Percentiles rank a stretch among this genome's conserved stretches.
Conservation (phyloP, 176 grass and related monocot genomes). For the Oryza glaberrima region DNA sequence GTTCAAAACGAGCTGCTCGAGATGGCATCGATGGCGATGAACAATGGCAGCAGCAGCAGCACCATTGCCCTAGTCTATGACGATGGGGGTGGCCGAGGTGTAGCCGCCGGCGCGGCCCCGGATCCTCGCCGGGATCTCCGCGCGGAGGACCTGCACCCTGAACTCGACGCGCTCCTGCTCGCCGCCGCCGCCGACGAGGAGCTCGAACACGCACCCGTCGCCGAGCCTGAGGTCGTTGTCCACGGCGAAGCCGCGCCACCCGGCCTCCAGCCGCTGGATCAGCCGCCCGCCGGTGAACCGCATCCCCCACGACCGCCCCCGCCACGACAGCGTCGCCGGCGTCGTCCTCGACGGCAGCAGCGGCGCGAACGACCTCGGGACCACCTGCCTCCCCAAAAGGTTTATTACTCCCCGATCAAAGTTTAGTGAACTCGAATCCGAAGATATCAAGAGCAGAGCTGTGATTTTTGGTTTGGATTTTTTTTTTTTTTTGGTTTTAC, state of each 20-base stretch:
- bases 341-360: conserved; percentile 35
- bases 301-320: conserved; percentile 47
- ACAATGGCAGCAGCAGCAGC: neutral
- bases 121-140: conserved; percentile 32
- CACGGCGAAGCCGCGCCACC: conserved; percentile 44
- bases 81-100: conserved; percentile 43
- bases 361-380: conserved; percentile 31
- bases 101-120: conserved; percentile 38
- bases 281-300: conserved; percentile 28
- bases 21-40: neutral
- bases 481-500: conserved; percentile 15
- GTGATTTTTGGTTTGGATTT: neutral
- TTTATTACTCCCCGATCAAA: neutral
- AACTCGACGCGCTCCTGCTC: conserved; percentile 34
- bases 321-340: conserved; percentile 9
- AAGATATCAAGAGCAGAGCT: neutral
- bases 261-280: conserved; percentile 37
- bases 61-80: conserved; percentile 47
- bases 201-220: conserved; percentile 61
- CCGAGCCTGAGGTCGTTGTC: conserved; percentile 44
- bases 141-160: conserved; percentile 52
- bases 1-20: neutral
- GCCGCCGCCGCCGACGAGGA: conserved; percentile 21
- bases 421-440: neutral
- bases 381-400: conserved; percentile 23